Base-by-base conservation (phyloP, 148 eudicot species). In the Linanthus parryae region DNA sequence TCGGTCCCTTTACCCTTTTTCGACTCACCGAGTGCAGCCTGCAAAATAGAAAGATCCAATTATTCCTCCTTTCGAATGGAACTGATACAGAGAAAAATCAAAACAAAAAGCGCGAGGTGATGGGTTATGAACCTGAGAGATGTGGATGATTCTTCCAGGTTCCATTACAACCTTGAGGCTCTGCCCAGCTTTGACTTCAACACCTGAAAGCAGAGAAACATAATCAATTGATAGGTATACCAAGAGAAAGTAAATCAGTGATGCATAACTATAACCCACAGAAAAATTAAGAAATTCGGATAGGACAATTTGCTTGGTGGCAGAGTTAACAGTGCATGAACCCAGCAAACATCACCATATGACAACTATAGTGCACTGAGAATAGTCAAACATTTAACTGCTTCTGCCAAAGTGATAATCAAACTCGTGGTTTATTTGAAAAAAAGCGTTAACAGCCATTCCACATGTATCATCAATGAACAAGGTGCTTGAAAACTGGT, bases 1-100 rank as follows among this genome's bases (percentile, higher is more conserved):
- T 73, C 73, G 20, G 41, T 57, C 25, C 70, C 61, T 38, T 78
- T 73, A 1, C 22, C 81, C 52, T 84, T 78, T 78, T 81, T 92
- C 12, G 69, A 50, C 48, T 84, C 94, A 60, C 90, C 92, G 1
- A 92, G 59, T 19, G 90, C 70, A 30, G 80, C 90, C 98, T 91
- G 49, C 0, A 15, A 19, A 29, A 19, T 19, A 21, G 17, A 10
- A 18, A 33, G 16, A 18, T 18, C 4, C 13, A 29, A 11, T 10
- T 2, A 0, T 0, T 27, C 8, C 16, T 4, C 10, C n/a, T 19
- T 44, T 15, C 7, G 20, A 7, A 4, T 30, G 12, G 25, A 31
- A 44, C 2, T 3, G 25, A 44, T 44, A 44, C 13, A 4, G 12
- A 1, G 22, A 43, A 0, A 35, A 38, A 19, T 41, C 31, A 20